These are phyloP conservation scores for Cutaneotrichosporon mucoides DNA, from an alignment of 1,284 basidiomycete species.

Conservation along the genomic window DNA sequence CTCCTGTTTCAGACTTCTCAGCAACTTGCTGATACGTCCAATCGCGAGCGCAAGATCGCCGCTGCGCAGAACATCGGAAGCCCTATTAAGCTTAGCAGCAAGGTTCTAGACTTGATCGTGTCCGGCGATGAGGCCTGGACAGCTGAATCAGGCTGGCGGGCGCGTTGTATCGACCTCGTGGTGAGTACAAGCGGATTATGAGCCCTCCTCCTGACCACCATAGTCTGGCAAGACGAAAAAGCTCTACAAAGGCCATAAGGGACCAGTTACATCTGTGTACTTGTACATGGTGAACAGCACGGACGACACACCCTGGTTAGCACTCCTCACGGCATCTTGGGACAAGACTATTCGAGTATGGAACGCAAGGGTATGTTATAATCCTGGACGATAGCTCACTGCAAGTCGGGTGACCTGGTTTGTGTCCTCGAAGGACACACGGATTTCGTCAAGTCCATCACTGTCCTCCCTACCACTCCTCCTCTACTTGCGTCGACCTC, in stretches of 20 bases:
- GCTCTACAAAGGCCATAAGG: constrained; percentile 74
- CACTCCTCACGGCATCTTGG: constrained; percentile 81
- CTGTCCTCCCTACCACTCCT: constrained; percentile 58
- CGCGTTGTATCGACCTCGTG: constrained; percentile 68
- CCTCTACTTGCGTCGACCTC: constrained; percentile 77
- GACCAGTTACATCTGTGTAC: constrained; percentile 75
- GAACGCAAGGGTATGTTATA: constrained; percentile 68
- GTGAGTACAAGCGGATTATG: too few species aligned
- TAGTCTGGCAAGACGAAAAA: constrained; percentile 74
- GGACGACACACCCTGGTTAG: constrained; percentile 13
- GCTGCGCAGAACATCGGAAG: constrained; percentile 65
- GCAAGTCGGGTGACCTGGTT: constrained; percentile 64
- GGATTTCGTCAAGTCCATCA: constrained; percentile 80
- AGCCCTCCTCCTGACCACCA: too few species aligned
- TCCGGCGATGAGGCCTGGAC: constrained; percentile 68
- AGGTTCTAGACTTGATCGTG: constrained; percentile 67
- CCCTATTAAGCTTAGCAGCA: constrained; percentile 70
- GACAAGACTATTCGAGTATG: constrained; percentile 84
- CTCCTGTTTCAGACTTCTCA: constrained; percentile 67
- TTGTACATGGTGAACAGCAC: constrained; percentile 50
- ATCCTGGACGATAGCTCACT: neutral
- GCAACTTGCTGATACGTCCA: constrained; percentile 64
- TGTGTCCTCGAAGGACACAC: constrained; percentile 70
- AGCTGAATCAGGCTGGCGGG: constrained; percentile 74
- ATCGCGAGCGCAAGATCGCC: constrained; percentile 66